These are phyloP conservation scores for Arctium minus DNA, from an alignment of 129 eudicot species.

Conservation along the genomic window DNA sequence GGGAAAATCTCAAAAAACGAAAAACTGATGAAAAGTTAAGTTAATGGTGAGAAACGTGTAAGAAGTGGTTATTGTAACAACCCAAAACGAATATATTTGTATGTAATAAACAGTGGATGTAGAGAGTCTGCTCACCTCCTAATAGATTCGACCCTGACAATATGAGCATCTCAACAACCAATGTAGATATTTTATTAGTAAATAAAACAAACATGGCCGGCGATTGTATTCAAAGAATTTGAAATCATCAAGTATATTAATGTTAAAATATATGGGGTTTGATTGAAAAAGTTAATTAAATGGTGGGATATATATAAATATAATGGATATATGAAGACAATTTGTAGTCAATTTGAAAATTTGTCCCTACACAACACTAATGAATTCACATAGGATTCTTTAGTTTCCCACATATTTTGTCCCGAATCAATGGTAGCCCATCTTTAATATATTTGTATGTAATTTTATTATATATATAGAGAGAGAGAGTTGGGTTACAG, in stretches of 20 bases:
- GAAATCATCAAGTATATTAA: neutral
- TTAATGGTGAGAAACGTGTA: too few species aligned
- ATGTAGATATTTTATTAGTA: neutral
- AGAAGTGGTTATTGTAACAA: too few species aligned
- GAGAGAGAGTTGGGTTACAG: too few species aligned
- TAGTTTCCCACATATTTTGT: conserved; percentile 20
- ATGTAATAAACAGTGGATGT: too few species aligned
- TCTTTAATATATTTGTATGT: neutral
- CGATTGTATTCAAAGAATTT: neutral
- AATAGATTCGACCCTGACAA: too few species aligned
- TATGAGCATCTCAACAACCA: neutral
- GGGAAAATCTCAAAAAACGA: too few species aligned
- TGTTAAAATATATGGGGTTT: neutral
- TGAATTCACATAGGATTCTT: conserved; percentile 33
- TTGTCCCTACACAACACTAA: conserved; percentile 28
- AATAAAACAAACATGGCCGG: neutral
- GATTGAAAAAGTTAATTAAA: neutral
- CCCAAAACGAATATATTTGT: too few species aligned
- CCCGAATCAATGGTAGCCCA: conserved; percentile 17
- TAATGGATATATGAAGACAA: conserved; percentile 13
- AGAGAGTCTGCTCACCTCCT: too few species aligned
- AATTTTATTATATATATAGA: too few species aligned
- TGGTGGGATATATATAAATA: too few species aligned
- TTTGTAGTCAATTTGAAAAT: conserved; percentile 31
- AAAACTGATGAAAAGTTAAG: too few species aligned